phyloP scores from a whole-genome alignment of 148 eudicot genomes.

The Fallopia convolvulus region DNA sequence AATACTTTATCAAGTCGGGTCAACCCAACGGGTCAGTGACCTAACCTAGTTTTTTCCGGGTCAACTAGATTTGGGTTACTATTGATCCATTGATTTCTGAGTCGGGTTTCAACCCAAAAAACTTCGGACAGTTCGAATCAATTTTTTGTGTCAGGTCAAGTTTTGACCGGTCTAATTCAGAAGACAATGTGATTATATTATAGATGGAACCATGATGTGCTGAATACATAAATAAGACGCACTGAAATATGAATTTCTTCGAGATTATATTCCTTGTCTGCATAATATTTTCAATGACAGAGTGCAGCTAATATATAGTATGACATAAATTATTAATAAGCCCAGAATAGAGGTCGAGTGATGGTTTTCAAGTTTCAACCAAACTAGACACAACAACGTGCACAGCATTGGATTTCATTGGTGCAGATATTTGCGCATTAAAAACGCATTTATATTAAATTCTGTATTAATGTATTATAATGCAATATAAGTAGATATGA shows the following conservation, averaged over 20 bases:
- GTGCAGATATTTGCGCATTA: background rate
- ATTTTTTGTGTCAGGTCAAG: too few species aligned
- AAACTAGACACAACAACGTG: background rate
- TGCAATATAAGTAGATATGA: too few species aligned
- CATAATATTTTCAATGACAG: background rate
- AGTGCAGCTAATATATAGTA: background rate
- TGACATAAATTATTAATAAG: background rate
- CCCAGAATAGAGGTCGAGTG: background rate
- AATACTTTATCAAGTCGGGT: too few species aligned
- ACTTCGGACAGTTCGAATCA: too few species aligned
- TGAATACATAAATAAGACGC: background rate
- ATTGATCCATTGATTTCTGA: too few species aligned
- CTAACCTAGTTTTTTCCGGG: too few species aligned
- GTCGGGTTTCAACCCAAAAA: too few species aligned
- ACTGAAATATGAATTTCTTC: background rate
- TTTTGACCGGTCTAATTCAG: too few species aligned
- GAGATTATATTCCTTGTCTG: background rate
- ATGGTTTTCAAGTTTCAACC: conserved; percentile 1
- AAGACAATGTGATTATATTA: background rate
- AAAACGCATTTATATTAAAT: too few species aligned
- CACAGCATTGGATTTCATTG: background rate
- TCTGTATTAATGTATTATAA: too few species aligned
- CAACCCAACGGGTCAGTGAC: too few species aligned
- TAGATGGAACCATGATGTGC: background rate
- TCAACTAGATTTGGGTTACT: too few species aligned